Evolutionary conservation across 106 monocot genomes (phyloP).

Genomic region (Platanthera guangdongensis): DNA sequence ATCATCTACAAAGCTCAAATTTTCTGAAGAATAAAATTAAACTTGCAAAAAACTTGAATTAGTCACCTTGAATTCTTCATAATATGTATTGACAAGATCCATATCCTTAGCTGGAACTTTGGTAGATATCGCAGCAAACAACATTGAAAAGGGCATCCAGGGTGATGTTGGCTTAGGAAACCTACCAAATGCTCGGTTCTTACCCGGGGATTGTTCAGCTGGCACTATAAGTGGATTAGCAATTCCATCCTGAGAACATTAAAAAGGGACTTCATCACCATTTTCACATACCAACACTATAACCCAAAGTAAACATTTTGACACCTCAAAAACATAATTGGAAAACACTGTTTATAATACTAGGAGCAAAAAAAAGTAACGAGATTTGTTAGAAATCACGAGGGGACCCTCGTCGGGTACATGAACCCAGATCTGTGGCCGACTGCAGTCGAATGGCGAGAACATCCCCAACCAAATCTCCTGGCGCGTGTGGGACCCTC

Average conservation of each 20-base stretch:
- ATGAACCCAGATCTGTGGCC: too few relatives aligned
- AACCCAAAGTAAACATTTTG: background rate
- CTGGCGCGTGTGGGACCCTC: too few relatives aligned
- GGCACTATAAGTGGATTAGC: slow-evolving; percentile 12
- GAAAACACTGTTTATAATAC: background rate
- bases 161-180: slow-evolving; percentile 53
- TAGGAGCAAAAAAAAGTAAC: background rate
- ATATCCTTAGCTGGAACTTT: slow-evolving; percentile 72
- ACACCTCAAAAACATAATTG: background rate
- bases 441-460: too few relatives aligned
- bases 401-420: too few relatives aligned
- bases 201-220: slow-evolving; percentile 15
- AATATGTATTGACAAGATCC: slow-evolving; percentile 62
- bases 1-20: background rate
- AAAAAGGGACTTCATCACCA: background rate
- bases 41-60: background rate
- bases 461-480: too few relatives aligned
- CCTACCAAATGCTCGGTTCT: slow-evolving; percentile 14
- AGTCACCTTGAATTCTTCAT: slow-evolving; percentile 83
- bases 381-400: background rate
- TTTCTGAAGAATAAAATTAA: background rate
- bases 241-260: slow-evolving; percentile 12
- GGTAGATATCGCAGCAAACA: slow-evolving; percentile 86
- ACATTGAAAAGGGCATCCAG: slow-evolving; percentile 98
- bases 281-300: background rate